Evolutionary conservation across 352 stramenopile genomes (phyloP).

Genomic region (Phytophthora colocasiae): DNA sequence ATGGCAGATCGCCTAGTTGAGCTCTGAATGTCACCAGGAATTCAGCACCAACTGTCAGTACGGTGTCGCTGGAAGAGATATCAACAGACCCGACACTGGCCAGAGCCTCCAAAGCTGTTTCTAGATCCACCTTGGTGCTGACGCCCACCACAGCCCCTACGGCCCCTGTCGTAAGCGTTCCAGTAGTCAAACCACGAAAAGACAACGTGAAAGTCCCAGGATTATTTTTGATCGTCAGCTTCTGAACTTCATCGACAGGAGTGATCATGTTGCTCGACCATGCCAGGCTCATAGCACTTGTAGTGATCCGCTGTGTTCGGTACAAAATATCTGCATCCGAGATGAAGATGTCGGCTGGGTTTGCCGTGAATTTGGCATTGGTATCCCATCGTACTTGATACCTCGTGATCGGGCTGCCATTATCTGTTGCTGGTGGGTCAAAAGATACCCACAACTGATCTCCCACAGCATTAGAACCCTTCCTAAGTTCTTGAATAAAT

Average conservation of each 20-base stretch:
- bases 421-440: slow-evolving; percentile 65
- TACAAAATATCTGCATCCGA: slow-evolving; percentile 63
- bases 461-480: slow-evolving; percentile 76
- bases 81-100: slow-evolving; percentile 51
- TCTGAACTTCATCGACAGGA: slow-evolving; percentile 52
- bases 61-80: slow-evolving; percentile 40
- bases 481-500: slow-evolving; percentile 54
- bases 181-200: slow-evolving; percentile 54
- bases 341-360: slow-evolving; percentile 42
- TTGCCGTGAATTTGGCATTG: no score
- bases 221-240: slow-evolving; percentile 42
- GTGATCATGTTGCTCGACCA: slow-evolving; percentile 57
- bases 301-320: slow-evolving; percentile 59
- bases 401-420: slow-evolving; percentile 69
- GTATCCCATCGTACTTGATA: slow-evolving; percentile 78
- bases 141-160: slow-evolving; percentile 32
- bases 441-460: slow-evolving; percentile 84
- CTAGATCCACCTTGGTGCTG: slow-evolving; percentile 40
- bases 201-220: slow-evolving; percentile 52
- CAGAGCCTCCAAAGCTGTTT: slow-evolving; percentile 47
- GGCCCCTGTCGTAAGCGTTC: slow-evolving; percentile 18
- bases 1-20: slow-evolving; percentile 55
- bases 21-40: slow-evolving; percentile 70
- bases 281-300: slow-evolving; percentile 53
- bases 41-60: slow-evolving; percentile 21